Conservation (phyloP, 192 early-diverging fungal species). For the Blastocladiella britannica region DNA sequence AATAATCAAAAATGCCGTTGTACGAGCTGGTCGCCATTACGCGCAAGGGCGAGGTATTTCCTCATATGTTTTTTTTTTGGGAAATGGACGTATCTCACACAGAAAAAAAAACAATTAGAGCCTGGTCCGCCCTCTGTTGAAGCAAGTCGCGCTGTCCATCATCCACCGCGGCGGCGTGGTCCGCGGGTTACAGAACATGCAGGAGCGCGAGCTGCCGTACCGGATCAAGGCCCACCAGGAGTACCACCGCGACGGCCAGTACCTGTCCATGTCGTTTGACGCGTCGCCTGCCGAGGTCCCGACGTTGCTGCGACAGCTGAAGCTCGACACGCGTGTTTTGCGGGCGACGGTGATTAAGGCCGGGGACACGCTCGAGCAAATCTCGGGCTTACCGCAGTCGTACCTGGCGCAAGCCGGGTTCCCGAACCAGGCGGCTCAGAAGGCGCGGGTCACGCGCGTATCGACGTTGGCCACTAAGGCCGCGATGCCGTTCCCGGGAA, state of each 20-base stretch:
- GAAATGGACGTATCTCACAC: too few species aligned
- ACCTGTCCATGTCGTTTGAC: slow-evolving; percentile 55
- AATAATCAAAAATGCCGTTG: too few species aligned
- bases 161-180: slow-evolving; percentile 73
- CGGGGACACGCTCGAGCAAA: slow-evolving; percentile 36
- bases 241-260: slow-evolving; percentile 43
- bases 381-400: slow-evolving; percentile 22
- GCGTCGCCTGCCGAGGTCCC: slow-evolving; percentile 38
- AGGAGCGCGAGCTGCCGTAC: slow-evolving; percentile 49
- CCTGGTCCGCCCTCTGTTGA: slow-evolving; percentile 47
- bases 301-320: slow-evolving; percentile 39
- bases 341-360: slow-evolving; percentile 50
- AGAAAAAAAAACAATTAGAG: too few species aligned
- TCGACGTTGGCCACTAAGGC: neutral
- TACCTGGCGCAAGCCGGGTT: neutral
- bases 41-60: neutral
- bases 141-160: slow-evolving; percentile 50
- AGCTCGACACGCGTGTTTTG: slow-evolving; percentile 47
- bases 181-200: slow-evolving; percentile 55
- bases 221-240: slow-evolving; percentile 79
- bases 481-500: too few species aligned
- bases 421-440: neutral
- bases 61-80: too few species aligned
- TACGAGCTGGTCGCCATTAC: neutral
- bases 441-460: neutral